Percentiles rank a stretch among this genome's conserved stretches.
Conservation (phyloP, 2,329 filamentous ascomycete genomes). For the Aspergillus fructus region DNA sequence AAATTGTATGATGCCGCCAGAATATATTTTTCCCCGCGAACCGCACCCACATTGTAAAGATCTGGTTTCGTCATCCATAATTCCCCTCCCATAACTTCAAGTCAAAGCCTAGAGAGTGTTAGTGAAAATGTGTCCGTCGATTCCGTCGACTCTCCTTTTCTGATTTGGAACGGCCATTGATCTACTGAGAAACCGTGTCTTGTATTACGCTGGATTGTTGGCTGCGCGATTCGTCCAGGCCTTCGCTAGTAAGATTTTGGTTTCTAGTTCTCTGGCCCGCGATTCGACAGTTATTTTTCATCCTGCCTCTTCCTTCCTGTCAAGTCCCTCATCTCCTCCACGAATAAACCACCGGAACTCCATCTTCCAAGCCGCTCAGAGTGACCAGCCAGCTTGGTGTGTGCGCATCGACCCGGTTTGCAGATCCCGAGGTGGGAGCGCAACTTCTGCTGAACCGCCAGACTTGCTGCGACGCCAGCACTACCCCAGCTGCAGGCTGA, state of each 20-base stretch:
- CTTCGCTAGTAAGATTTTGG: conserved; percentile 3
- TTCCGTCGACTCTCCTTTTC: neutral
- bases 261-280: conserved; percentile 1
- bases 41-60: neutral
- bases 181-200: neutral
- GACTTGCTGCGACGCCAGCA: conserved; percentile 1
- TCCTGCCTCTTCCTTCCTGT: neutral
- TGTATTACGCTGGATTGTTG: conserved; percentile 9
- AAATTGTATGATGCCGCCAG: neutral
- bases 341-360: conserved; percentile 1
- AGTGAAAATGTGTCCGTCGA: neutral
- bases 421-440: conserved; percentile 15
- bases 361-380: conserved; percentile 1
- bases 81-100: neutral
- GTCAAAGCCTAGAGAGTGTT: neutral
- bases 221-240: conserved; percentile 6
- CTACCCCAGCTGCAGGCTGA: conserved; percentile 9
- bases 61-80: neutral
- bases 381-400: conserved; percentile 9
- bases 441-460: conserved; percentile 7
- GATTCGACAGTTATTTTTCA: conserved; percentile 9
- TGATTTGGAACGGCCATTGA: neutral
- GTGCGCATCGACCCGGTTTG: conserved; percentile 12
- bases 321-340: conserved; percentile 3
- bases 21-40: neutral